Conservation (phyloP, 768 basidiomycete species). For the Trametes maxima region DNA sequence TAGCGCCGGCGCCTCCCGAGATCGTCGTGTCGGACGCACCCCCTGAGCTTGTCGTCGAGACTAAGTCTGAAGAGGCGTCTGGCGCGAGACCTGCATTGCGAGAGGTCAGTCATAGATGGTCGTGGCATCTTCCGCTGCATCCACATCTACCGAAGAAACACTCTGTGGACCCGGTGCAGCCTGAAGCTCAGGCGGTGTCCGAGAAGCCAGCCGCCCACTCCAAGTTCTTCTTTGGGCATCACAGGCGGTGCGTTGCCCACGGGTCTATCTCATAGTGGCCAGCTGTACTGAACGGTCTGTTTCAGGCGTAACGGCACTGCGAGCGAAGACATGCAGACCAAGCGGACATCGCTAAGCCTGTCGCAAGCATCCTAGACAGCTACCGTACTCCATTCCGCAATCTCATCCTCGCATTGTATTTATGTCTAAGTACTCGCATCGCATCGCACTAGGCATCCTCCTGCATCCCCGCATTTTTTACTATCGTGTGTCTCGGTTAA, state of each 20-base stretch:
- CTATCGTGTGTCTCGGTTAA: not conserved
- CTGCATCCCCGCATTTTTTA: not conserved
- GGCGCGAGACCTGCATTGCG: not conserved
- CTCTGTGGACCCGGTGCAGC: not conserved
- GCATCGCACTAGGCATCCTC: not conserved
- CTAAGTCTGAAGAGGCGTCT: not conserved
- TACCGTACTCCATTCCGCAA: not conserved
- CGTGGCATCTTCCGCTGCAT: conserved; percentile 12
- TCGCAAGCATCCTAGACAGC: not conserved
- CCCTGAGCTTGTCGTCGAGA: not conserved
- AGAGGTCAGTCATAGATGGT: conserved; percentile 13
- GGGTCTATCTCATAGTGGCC: not conserved
- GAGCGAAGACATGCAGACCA: conserved; percentile 6
- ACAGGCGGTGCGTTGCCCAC: conserved; percentile 8
- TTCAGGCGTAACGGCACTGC: conserved; percentile 8
- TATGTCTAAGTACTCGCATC: not conserved
- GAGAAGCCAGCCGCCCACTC: not conserved
- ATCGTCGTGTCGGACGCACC: not conserved
- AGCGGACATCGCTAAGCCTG: not conserved
- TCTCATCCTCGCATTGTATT: conserved; percentile 1
- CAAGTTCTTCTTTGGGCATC: conserved; percentile 10
- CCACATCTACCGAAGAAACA: not conserved
- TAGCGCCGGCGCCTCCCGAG: conserved; percentile 2
- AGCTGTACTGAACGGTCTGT: not conserved
- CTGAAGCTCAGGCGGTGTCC: not conserved